A percentile compares a stretch with the other conserved stretches of the same genome.
Evolutionary conservation across 148 eudicot genomes (phyloP).

Genomic region (Rhododendron ferrugineum): DNA sequence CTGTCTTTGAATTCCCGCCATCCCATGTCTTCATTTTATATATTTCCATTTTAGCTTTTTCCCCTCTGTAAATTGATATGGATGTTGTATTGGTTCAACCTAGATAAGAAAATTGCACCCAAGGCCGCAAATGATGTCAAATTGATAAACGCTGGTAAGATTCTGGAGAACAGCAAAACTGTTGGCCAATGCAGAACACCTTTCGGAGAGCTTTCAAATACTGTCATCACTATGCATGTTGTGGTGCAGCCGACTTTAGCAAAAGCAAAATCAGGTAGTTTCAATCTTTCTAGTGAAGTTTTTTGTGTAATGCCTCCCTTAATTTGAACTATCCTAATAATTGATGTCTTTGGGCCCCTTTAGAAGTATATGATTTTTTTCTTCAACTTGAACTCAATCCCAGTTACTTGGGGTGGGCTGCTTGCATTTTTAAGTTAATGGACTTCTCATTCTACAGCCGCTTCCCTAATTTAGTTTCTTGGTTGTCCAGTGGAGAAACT

Average conservation of each 20-base stretch:
- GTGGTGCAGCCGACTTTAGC: slow-evolving; percentile 79
- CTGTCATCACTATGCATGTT: slow-evolving; percentile 79
- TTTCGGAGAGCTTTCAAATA: slow-evolving; percentile 64
- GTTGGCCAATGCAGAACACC: slow-evolving; percentile 76
- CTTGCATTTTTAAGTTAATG: background rate
- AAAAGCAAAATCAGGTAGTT: slow-evolving; percentile 67
- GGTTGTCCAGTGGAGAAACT: background rate
- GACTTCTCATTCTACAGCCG: background rate
- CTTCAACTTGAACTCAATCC: background rate
- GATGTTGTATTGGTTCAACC: background rate
- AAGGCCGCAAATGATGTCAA: slow-evolving; percentile 70
- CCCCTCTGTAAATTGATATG: background rate
- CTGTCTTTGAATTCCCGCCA: background rate
- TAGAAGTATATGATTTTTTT: background rate
- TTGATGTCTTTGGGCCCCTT: background rate
- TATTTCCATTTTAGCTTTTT: background rate
- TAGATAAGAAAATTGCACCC: slow-evolving; percentile 67
- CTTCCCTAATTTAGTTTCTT: background rate
- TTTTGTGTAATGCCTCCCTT: background rate
- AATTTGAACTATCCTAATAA: background rate
- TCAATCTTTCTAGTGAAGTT: slow-evolving; percentile 4
- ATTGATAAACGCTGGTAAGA: slow-evolving; percentile 71
- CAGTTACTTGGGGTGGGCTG: background rate
- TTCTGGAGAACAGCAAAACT: slow-evolving; percentile 80
- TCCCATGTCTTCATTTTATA: background rate